Evolutionary conservation across 2,329 filamentous ascomycete species (phyloP).

Genomic region (Paramyrothecium roridum): DNA sequence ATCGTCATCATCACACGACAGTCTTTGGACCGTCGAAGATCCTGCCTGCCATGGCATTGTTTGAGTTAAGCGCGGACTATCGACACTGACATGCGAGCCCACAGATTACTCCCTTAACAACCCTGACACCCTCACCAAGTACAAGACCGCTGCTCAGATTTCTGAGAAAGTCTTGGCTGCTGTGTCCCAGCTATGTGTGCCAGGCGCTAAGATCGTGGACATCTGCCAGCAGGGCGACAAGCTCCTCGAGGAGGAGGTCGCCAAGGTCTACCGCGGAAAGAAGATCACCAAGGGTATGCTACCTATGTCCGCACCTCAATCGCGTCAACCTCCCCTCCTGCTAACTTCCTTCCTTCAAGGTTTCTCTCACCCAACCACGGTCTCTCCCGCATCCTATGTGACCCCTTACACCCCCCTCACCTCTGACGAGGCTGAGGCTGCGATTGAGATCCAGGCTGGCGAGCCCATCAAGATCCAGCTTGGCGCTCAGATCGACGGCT

Average conservation of each 20-base stretch:
- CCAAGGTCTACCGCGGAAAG: slow-evolving; percentile 98
- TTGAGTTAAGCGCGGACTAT: background rate
- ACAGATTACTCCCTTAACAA: slow-evolving; percentile 86
- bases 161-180: slow-evolving; percentile 92
- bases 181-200: slow-evolving; percentile 70
- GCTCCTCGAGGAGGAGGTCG: slow-evolving; percentile 87
- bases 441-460: slow-evolving; percentile 72
- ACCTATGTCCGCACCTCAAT: background rate
- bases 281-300: slow-evolving; percentile 83
- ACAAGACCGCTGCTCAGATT: slow-evolving; percentile 94
- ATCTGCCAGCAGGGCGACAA: slow-evolving; percentile 96
- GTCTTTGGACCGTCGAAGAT: background rate
- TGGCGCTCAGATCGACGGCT: slow-evolving; percentile 97
- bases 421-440: slow-evolving; percentile 82
- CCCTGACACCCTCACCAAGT: slow-evolving; percentile 95
- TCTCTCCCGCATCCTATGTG: slow-evolving; percentile 90
- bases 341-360: slow-evolving; percentile 43
- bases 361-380: slow-evolving; percentile 89
- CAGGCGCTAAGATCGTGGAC: slow-evolving; percentile 88
- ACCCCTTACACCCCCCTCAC: slow-evolving; percentile 94
- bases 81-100: background rate
- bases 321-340: slow-evolving; percentile 7
- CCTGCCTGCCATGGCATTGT: background rate
- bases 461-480: slow-evolving; percentile 97
- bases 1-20: slow-evolving; percentile 5